Evolutionary conservation across 176 grass and related monocot genomes (phyloP).

Genomic region (Areca catechu): DNA sequence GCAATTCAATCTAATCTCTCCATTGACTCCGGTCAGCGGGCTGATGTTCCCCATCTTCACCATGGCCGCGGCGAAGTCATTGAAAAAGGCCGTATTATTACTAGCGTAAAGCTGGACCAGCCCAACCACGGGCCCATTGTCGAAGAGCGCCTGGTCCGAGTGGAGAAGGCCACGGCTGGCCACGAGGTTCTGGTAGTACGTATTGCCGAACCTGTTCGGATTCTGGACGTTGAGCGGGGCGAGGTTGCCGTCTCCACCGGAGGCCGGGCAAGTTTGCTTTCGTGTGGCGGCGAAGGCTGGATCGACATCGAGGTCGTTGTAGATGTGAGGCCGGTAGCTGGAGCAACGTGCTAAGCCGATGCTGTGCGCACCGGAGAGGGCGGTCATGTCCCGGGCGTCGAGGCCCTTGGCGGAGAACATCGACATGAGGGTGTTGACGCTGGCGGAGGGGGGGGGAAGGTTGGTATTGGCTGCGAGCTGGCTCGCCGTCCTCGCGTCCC

Average conservation of each 20-base stretch:
- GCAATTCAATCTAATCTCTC: slow-evolving; percentile 6
- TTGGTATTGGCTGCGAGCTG: neutral
- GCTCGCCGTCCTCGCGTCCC: slow-evolving; percentile 1
- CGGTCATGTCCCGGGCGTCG: neutral
- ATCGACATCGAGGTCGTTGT: neutral
- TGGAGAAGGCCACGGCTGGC: neutral
- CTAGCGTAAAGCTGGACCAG: neutral
- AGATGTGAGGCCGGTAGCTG: neutral
- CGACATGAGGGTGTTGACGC: neutral
- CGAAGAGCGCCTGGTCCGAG: slow-evolving; percentile 10
- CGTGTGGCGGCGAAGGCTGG: neutral
- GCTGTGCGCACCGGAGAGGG: slow-evolving; percentile 13
- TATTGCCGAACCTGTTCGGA: slow-evolving; percentile 3
- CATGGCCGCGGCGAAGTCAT: slow-evolving; percentile 7
- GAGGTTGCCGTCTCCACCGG: neutral
- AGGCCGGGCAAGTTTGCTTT: slow-evolving; percentile 1
- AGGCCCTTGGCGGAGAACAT: slow-evolving; percentile 4
- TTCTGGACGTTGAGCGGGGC: neutral
- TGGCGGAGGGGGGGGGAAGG: neutral
- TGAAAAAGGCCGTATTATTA: neutral
- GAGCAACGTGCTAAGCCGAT: neutral
- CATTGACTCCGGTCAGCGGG: neutral
- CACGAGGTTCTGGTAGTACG: neutral
- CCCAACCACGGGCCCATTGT: neutral
- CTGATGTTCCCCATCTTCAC: slow-evolving; percentile 9